phyloP scores from a whole-genome alignment of 306 rosid genomes.

The Vigna hirtella region DNA sequence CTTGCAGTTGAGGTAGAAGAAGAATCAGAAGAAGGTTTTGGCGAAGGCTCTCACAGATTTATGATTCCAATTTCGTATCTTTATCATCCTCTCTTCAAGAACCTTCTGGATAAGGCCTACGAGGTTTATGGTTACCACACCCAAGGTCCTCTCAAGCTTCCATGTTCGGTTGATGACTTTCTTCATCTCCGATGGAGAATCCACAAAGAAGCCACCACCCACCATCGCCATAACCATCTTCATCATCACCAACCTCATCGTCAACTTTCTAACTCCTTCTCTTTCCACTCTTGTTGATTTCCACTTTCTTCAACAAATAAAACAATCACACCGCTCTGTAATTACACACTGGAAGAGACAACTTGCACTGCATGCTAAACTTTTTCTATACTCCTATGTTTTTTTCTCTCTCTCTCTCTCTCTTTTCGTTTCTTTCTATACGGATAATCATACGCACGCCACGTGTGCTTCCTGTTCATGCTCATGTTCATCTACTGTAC shows the following conservation, averaged over 20 bases:
- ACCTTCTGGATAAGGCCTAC: constrained; percentile 62
- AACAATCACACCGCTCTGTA: neutral
- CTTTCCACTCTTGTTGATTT: constrained; percentile 58
- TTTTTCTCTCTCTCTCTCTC: neutral
- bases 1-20: constrained; percentile 64
- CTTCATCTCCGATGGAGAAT: constrained; percentile 68
- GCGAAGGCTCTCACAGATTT: constrained; percentile 49
- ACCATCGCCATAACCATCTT: neutral
- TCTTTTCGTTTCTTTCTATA: too few species aligned
- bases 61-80: constrained; percentile 65
- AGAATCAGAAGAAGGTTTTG: constrained; percentile 40
- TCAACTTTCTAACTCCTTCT: constrained; percentile 50
- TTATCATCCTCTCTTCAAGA: constrained; percentile 66
- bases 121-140: constrained; percentile 72
- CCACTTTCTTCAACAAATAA: too few species aligned
- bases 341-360: constrained; percentile 1
- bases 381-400: neutral
- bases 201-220: constrained; percentile 52
- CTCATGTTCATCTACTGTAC: neutral
- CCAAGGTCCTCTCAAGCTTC: constrained; percentile 66
- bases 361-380: neutral
- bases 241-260: constrained; percentile 2
- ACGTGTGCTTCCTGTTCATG: neutral
- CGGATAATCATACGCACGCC: too few species aligned
- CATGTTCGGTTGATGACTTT: constrained; percentile 72